A percentile compares a stretch with the other conserved stretches of the same genome.
phyloP scores from a whole-genome alignment of 1,284 basidiomycete species.

The Phenoliferia sp. region DNA sequence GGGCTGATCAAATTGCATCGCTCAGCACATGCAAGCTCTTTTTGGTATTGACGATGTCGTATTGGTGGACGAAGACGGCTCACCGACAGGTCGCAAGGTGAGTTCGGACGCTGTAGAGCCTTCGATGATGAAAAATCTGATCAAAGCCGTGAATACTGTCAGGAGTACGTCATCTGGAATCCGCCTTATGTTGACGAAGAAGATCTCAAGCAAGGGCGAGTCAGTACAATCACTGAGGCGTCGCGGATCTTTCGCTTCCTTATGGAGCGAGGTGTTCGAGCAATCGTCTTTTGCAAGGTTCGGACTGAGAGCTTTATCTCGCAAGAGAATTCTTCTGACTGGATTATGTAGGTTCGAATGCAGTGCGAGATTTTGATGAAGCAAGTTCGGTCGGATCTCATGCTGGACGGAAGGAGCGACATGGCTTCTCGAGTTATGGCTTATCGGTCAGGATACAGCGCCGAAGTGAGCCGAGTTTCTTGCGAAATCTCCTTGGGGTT shows the following conservation, averaged over 20 bases:
- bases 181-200: conserved; percentile 59
- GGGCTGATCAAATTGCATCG: too few relatives aligned
- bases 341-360: conserved; percentile 58
- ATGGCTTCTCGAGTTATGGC: conserved; percentile 72
- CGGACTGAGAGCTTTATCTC: background rate
- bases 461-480: conserved; percentile 43
- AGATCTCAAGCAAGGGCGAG: conserved; percentile 56
- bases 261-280: conserved; percentile 72
- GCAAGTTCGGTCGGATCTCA: conserved; percentile 64
- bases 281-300: conserved; percentile 85
- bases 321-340: background rate
- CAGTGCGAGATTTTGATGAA: conserved; percentile 81
- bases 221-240: conserved; percentile 65
- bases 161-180: conserved; percentile 61
- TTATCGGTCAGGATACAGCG: conserved; percentile 74
- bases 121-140: background rate
- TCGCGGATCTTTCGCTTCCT: conserved; percentile 70
- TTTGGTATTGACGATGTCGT: conserved; percentile 68
- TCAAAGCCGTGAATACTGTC: conserved; percentile 41
- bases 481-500: background rate
- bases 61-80: conserved; percentile 72
- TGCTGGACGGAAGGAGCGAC: conserved; percentile 68
- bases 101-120: conserved; percentile 6
- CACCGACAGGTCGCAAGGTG: conserved; percentile 71
- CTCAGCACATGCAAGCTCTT: conserved; percentile 64